Conservation (phyloP, 176 grass and related monocot genomes). For the Oryza glaberrima region DNA sequence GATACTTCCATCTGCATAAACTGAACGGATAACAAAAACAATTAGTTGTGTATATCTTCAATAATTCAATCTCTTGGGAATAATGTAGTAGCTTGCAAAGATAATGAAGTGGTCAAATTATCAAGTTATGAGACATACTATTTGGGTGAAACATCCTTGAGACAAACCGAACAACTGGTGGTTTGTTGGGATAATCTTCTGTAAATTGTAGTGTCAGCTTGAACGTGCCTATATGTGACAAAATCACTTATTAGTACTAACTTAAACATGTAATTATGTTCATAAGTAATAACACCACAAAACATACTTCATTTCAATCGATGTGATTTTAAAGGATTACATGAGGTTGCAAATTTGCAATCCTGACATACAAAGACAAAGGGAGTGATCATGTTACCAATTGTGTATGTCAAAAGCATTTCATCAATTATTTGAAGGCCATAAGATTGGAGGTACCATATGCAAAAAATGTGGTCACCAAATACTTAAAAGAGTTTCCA, state of each 20-base stretch:
- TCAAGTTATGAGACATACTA: slow-evolving; percentile 52
- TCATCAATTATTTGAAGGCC: background rate
- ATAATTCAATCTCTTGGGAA: background rate
- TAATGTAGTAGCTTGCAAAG: background rate
- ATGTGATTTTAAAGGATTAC: background rate
- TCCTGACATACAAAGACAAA: slow-evolving; percentile 14
- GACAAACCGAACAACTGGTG: slow-evolving; percentile 87
- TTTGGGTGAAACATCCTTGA: slow-evolving; percentile 99
- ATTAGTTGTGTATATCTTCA: slow-evolving; percentile 7
- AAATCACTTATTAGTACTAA: background rate
- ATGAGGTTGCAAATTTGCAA: background rate
- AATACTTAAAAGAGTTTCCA: background rate
- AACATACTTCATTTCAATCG: background rate
- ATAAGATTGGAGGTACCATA: background rate
- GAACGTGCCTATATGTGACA: slow-evolving; percentile 70
- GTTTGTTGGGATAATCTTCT: slow-evolving; percentile 99
- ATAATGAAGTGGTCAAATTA: background rate
- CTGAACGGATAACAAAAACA: slow-evolving; percentile 39
- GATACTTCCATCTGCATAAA: slow-evolving; percentile 97
- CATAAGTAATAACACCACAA: background rate
- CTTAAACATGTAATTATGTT: background rate
- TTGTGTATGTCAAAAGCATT: background rate
- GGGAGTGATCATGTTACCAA: background rate
- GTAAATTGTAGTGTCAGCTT: slow-evolving; percentile 86
- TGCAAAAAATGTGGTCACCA: background rate